Evolutionary conservation across 805 yeast species (phyloP), one percentile per base, ranked within the genome.

Genomic region (Sugiyamaella qingdaonensis): DNA sequence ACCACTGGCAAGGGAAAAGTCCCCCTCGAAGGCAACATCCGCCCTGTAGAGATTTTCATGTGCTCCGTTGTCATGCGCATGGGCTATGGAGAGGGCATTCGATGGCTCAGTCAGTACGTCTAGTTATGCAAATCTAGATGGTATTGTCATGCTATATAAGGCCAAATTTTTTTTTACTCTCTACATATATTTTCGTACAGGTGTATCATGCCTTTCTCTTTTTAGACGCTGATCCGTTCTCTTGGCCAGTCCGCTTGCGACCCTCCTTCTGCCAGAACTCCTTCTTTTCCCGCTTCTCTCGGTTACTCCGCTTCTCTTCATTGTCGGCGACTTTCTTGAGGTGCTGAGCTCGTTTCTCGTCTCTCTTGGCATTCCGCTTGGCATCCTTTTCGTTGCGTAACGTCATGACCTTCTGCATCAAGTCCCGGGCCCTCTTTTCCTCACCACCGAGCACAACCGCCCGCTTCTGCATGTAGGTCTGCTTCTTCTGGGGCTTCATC

Each of bases 31-130:
- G 85, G 83, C 56, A 81, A 78, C 56, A 80, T 80, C 59, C 86
- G 99, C 77, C 98, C 99, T 48, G 83, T 92, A 54, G 99, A 94
- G 76, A 82, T 94, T 45, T 94, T 82, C 73, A 94, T 94, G 98
- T 92, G 96, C 73, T 89, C 97, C 27, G 96, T 94, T 60, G 97
- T 91, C 53, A 87, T 91, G 96, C 88, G 98, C 80, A 91, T 88
- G 73, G 99, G 99, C 65, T 94, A 94, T 73, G 95, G 96, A 56
- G 98, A 94, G 65, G 99, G 96, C 58, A 90, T 94, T 81, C 87
- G 89, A 80, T 94, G 97, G 98, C 82, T 94, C 68, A 89, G 97
- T 57, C 96, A 94, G 76, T 92, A 87, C 74, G 92, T 92, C 64
- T 92, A 79, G 68, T 14, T 42, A 10, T 11, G 24, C 13, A 47